Base-by-base conservation (phyloP, 1,139 yeast genomes). In the Debaryomyces singareniensis region DNA sequence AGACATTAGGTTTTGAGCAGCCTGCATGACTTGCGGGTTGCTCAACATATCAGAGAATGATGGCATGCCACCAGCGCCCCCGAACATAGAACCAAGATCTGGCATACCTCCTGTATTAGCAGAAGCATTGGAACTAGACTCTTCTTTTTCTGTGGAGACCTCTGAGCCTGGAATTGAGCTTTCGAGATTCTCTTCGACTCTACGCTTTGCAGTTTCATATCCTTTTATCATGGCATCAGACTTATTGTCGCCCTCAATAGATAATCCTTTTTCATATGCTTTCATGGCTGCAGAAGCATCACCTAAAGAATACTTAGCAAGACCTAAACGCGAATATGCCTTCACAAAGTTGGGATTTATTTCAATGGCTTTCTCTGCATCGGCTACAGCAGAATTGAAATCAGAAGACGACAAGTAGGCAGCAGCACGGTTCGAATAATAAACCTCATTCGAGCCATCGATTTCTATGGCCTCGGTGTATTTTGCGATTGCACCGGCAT, bases 401-500 rank as follows among this genome's bases (percentile, higher is more conserved):
- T 85, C 68, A 37, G 78, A 71, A 27, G 73, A 53, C 5, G 95
- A 85, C 12, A 95, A 84, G 56, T 83, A 78, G 4, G 98, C 98
- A 29, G 99, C 98, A 12, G 99, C 97, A 53, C 99, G 77, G 64
- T 91, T 91, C 21, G 97, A 87, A 39, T 73, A 75, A 59, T 81
- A 93, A 16, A 93, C 84, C 11, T 87, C 89, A 53, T 87, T 87
- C 11, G 70, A 55, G 30, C 86, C 75, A 40, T 79, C 72, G 33
- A 81, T 58, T 20, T 61, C 76, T 39, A 89, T 76, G n/a, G 98
- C 97, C 37, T 73, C 75, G 7, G 95, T 71, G 58, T 91, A 91
- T 44, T 81, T 77, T 15, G 65, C 68, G 36, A 87, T 69, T 10
- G 98, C 97, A 21, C 56, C 68, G 5, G 62, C 64, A 49, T 71